Evolutionary conservation across 805 yeast species (phyloP).

Genomic region (Metschnikowia baotianmanensis): DNA sequence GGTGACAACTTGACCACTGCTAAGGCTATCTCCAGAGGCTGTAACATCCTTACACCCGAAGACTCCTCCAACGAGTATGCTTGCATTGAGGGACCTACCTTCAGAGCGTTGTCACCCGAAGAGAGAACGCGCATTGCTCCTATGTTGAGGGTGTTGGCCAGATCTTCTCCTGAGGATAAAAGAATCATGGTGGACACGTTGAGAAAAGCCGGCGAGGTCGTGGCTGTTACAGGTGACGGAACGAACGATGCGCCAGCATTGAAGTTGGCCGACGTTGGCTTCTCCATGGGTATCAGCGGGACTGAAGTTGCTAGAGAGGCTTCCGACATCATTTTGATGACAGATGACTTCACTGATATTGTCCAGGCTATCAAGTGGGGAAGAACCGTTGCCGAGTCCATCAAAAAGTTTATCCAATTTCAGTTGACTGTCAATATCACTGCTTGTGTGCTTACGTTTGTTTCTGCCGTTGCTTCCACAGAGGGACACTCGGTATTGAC

Average conservation of each 20-base stretch:
- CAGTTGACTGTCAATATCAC: constrained; percentile 95
- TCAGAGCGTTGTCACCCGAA: constrained; percentile 58
- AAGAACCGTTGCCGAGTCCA: constrained; percentile 19
- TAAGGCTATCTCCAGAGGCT: constrained; percentile 20
- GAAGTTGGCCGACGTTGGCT: constrained; percentile 26
- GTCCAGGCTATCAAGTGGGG: constrained; percentile 26
- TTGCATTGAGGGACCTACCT: constrained; percentile 74
- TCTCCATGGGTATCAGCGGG: constrained; percentile 28
- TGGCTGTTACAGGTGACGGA: constrained; percentile 67
- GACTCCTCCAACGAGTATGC: constrained; percentile 55
- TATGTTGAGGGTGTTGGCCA: constrained; percentile 71
- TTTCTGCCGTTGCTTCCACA: constrained; percentile 83
- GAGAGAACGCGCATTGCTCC: constrained; percentile 60
- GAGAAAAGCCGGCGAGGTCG: constrained; percentile 46
- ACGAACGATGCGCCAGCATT: constrained; percentile 26
- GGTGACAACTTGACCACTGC: constrained; percentile 21
- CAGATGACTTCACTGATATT: constrained; percentile 25
- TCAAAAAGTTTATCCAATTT: constrained; percentile 53
- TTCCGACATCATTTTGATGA: constrained; percentile 24
- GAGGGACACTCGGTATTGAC: constrained; percentile 86
- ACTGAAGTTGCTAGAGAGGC: constrained; percentile 29
- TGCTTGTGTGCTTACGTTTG: constrained; percentile 92
- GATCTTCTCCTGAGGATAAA: constrained; percentile 80
- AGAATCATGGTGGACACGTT: constrained; percentile 76
- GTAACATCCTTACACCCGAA: constrained; percentile 35